Percentiles rank a stretch among this genome's conserved stretches.
Conservation (phyloP, 768 basidiomycete genomes). For the Lanmaoa pseudosensibilis region DNA sequence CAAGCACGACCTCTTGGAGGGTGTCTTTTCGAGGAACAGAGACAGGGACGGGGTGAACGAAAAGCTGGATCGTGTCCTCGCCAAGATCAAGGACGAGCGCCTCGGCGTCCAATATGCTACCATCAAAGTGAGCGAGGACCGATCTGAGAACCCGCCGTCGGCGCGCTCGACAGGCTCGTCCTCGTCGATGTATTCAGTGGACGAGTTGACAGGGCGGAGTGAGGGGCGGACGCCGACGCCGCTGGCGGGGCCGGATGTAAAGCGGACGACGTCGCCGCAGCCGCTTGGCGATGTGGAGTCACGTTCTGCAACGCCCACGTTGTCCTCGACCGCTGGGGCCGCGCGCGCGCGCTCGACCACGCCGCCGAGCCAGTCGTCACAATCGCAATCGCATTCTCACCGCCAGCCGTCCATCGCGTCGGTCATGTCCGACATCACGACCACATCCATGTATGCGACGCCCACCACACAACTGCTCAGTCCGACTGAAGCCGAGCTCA, state of each 20-base stretch:
- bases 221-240: conserved; percentile 35
- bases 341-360: conserved; percentile 28
- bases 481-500: conserved; percentile 21
- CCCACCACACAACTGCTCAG: conserved; percentile 34
- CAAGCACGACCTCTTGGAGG: conserved; percentile 66
- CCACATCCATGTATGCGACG: conserved; percentile 48
- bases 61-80: conserved; percentile 71
- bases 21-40: conserved; percentile 56
- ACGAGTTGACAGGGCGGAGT: conserved; percentile 31
- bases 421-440: conserved; percentile 59
- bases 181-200: conserved; percentile 60
- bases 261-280: conserved; percentile 23
- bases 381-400: conserved; percentile 27
- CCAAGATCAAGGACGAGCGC: conserved; percentile 70
- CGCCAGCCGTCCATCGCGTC: conserved; percentile 76
- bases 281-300: conserved; percentile 19
- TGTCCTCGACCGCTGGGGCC: conserved; percentile 6
- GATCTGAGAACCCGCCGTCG: conserved; percentile 28
- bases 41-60: conserved; percentile 65
- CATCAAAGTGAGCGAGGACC: conserved; percentile 7
- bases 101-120: conserved; percentile 34
- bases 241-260: conserved; percentile 12
- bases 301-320: conserved; percentile 31
- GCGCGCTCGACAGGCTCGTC: conserved; percentile 32
- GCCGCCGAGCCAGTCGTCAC: conserved; percentile 26